Evolutionary conservation across 495 filamentous ascomycete species (phyloP), one percentile per base, ranked within the genome.

Genomic region (Antarctomyces pellizariae): DNA sequence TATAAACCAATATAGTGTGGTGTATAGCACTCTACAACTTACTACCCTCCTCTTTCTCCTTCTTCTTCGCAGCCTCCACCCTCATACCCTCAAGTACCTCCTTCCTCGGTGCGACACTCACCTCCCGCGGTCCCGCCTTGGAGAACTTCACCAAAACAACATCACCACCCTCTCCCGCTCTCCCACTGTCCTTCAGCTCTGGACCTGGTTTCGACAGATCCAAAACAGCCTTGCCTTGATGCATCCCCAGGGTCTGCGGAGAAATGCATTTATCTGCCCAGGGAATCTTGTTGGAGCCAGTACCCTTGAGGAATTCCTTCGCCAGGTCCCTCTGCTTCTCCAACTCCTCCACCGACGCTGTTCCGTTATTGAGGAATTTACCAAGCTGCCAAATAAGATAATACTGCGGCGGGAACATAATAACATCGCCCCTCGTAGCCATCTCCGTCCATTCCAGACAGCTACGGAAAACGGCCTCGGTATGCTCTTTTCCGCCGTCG

Each of bases 321-420:
- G 90, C 52, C 2, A 44, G 45, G 2, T 54, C 46, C 14, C 78
- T 58, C 34, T 73, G 63, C 7, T 41, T 34, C 22, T 54, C 48
- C 26, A 71, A 54, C 28, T 65, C 34, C 11, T 54, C 48, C 5
- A 42, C 39, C 8, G 53, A 26, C 2, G 39, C 33, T 11, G 44
- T 18, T 13, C 62, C 37, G 20, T 47, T 36, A 19, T 55, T 42
- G 29, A 82, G 44, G 33, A 75, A 78, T 7, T 54, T 50, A 2
- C 71, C 50, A 3, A 89, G 49, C 0, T 76, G 41, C 12, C 62
- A 53, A 7, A 91, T 49, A 0, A 97, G 62, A 36, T 82, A 74
- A 44, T 69, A 75, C 38, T 97, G 86, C 2, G 86, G 86, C 15
- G 86, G 86, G 39, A 79, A 91, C 1, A 97, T 54, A 28, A 89